A percentile compares a stretch with the other conserved stretches of the same genome.
Conservation (phyloP, 495 filamentous ascomycete species). For the Penicillium malachiteum region DNA sequence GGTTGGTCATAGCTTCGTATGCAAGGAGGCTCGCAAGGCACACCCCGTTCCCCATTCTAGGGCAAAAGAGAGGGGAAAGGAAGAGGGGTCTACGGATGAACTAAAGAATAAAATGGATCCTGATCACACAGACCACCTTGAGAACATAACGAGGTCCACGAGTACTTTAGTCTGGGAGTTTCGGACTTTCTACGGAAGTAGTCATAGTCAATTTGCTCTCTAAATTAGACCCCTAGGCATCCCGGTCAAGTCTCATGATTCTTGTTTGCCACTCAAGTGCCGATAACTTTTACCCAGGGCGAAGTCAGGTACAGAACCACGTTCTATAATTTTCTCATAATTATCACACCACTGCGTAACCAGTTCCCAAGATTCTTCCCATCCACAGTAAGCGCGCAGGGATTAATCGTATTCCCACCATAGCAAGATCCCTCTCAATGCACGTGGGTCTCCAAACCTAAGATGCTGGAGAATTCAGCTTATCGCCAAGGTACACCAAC, state of each 20-base stretch:
- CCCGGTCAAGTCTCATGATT: not conserved
- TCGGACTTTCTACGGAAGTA: no score
- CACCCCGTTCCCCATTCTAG: no score
- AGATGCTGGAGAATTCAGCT: slow-evolving; percentile 21
- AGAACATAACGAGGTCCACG: no score
- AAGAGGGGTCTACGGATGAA: not conserved
- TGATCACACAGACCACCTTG: no score
- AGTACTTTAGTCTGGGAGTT: no score
- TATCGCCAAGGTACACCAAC: slow-evolving; percentile 14
- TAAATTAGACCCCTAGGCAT: no score
- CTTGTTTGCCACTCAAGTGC: not conserved
- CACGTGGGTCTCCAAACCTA: slow-evolving; percentile 24
- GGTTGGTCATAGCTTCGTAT: slow-evolving; percentile 16
- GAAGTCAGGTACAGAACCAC: slow-evolving; percentile 7
- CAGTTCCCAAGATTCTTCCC: slow-evolving; percentile 33
- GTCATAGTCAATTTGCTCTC: no score
- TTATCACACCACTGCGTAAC: not conserved
- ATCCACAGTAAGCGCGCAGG: slow-evolving; percentile 48
- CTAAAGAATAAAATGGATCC: not conserved
- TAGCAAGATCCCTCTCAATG: slow-evolving; percentile 37
- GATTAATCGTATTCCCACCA: slow-evolving; percentile 48
- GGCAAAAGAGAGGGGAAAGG: not conserved
- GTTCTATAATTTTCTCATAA: not conserved
- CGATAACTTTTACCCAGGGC: not conserved
- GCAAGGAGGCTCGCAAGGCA: slow-evolving; percentile 2